These are phyloP conservation scores for Diplosphaera chodatii DNA, from an alignment of 139 green algal species.

Conservation along the genomic window DNA sequence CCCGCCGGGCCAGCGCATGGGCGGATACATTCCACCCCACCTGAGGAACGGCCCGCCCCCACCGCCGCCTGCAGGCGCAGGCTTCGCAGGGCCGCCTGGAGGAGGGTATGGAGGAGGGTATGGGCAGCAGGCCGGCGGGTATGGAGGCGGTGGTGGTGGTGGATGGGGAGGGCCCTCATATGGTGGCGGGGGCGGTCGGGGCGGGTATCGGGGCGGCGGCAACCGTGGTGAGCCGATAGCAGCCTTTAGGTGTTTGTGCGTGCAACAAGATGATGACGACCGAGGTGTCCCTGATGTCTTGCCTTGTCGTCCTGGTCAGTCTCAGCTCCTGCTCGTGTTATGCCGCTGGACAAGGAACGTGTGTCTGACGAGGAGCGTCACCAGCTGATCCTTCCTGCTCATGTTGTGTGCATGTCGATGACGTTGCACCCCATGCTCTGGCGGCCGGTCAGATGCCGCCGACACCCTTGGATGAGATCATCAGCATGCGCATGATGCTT, in stretches of 20 bases:
- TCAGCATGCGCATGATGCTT: too few species aligned
- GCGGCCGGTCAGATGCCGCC: too few species aligned
- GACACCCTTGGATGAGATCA: too few species aligned
- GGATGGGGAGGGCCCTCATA: conserved; percentile 13
- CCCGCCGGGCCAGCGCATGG: not conserved
- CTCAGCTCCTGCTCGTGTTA: too few species aligned
- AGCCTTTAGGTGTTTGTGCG: not conserved
- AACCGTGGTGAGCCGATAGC: conserved; percentile 14
- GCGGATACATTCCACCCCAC: conserved; percentile 73
- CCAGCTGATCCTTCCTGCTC: too few species aligned
- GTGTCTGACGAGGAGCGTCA: too few species aligned
- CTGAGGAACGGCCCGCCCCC: conserved; percentile 16
- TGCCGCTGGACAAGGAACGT: too few species aligned
- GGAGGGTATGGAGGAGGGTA: conserved; percentile 12
- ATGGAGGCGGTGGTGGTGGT: conserved; percentile 31
- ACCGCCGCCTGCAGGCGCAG: not conserved
- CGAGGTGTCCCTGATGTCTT: conserved; percentile 14
- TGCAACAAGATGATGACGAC: too few species aligned
- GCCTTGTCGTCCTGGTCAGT: conserved; percentile 10
- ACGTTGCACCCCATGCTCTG: too few species aligned
- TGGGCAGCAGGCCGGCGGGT: conserved; percentile 13
- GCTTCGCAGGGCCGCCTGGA: not conserved
- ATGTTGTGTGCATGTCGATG: conserved; percentile 17
- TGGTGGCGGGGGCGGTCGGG: conserved; percentile 20
- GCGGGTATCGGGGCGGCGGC: conserved; percentile 17